A percentile compares a stretch with the other conserved stretches of the same genome.
These are phyloP conservation scores for Dictyostelium intermedium DNA, from an alignment of 78 protist genomes.

Conservation along the genomic window DNA sequence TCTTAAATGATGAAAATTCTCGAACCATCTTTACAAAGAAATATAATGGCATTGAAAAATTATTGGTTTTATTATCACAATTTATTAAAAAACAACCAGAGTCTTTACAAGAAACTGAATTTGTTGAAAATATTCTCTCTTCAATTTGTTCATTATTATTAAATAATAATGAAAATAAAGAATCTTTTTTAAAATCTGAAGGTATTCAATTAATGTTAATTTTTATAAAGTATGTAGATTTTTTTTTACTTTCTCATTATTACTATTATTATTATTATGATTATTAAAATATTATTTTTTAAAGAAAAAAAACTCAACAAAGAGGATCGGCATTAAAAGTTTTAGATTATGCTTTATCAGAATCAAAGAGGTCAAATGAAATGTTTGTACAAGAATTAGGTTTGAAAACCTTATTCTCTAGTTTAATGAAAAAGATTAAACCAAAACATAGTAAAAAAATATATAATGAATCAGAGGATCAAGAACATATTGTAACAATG, in stretches of 20 bases:
- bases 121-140: conserved; percentile 57
- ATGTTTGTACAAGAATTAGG: conserved; percentile 60
- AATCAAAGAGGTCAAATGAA: neutral
- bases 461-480: conserved; percentile 46
- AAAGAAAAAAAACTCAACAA: conserved; percentile 69
- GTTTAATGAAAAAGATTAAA: conserved; percentile 80
- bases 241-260: neutral
- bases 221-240: conserved; percentile 78
- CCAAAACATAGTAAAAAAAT: conserved; percentile 20
- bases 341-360: conserved; percentile 14
- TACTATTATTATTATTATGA: neutral
- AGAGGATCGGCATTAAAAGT: conserved; percentile 68
- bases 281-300: neutral
- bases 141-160: conserved; percentile 59
- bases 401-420: conserved; percentile 74
- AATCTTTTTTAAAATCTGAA: conserved; percentile 62
- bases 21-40: neutral
- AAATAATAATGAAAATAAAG: neutral
- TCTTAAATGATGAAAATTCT: conserved; percentile 17
- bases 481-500: conserved; percentile 49
- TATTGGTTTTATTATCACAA: conserved; percentile 20
- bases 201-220: conserved; percentile 82
- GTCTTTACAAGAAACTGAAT: conserved; percentile 56
- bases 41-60: conserved; percentile 52
- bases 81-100: conserved; percentile 34